Conservation (phyloP, 2,329 filamentous ascomycete genomes). For the Colletotrichum echinochloae region DNA sequence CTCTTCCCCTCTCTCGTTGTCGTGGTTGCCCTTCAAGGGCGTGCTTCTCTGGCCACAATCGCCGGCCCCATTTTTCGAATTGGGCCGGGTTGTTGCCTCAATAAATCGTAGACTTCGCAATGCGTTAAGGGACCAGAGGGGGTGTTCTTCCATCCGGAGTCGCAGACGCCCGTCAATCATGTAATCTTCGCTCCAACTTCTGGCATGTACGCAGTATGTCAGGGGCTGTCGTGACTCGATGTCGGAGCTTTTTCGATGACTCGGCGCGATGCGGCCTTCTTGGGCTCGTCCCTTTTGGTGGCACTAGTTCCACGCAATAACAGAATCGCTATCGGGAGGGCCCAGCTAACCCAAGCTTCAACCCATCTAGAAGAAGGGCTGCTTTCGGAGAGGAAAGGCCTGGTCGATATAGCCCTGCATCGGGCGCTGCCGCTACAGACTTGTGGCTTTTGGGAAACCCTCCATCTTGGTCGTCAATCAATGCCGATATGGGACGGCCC, state of each 20-base stretch:
- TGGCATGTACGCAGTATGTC: background rate
- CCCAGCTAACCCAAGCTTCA: too few relatives aligned
- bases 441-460: background rate
- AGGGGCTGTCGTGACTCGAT: conserved; percentile 14
- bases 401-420: background rate
- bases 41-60: conserved; percentile 1
- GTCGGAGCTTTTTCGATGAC: background rate
- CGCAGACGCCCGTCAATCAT: conserved; percentile 19
- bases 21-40: background rate
- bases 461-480: background rate
- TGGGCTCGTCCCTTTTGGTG: background rate
- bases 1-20: background rate
- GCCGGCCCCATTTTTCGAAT: background rate
- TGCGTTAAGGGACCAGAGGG: background rate
- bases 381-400: background rate
- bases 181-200: conserved; percentile 18
- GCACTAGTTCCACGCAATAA: background rate
- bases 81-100: background rate
- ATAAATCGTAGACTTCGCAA: background rate
- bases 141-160: conserved; percentile 2
- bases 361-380: background rate
- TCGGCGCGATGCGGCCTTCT: background rate
- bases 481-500: background rate
- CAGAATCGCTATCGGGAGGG: background rate
- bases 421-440: conserved; percentile 1